These are phyloP conservation scores for Russula olivacea DNA, from an alignment of 768 basidiomycete species.

Conservation along the genomic window DNA sequence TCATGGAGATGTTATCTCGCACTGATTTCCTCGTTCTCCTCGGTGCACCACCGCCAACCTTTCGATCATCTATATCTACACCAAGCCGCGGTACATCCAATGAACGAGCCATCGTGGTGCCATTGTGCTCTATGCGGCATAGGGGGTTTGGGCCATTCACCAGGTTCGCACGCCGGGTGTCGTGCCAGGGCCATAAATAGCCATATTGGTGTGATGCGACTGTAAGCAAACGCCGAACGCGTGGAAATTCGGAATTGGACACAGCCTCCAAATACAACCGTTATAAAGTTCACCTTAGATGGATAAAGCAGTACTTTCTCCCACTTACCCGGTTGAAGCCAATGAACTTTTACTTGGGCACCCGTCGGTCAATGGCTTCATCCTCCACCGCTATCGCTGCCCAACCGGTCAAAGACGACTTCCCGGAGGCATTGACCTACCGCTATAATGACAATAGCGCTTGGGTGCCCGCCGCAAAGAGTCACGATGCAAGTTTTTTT, in stretches of 20 bases:
- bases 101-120: no score
- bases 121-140: neutral
- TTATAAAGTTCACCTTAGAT: no score
- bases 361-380: conserved; percentile 6
- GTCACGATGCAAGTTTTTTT: conserved; percentile 1
- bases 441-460: conserved; percentile 23
- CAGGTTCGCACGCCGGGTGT: neutral
- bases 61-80: neutral
- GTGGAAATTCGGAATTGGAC: neutral
- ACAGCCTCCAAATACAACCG: conserved; percentile 8
- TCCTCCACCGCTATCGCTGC: neutral
- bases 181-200: neutral
- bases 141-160: neutral
- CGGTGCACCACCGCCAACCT: neutral
- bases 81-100: neutral
- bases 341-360: conserved; percentile 15
- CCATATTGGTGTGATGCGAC: neutral
- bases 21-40: neutral
- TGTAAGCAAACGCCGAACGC: neutral
- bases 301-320: neutral
- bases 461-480: conserved; percentile 17
- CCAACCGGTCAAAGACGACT: conserved; percentile 4
- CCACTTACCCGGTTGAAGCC: conserved; percentile 1
- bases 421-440: conserved; percentile 23
- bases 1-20: neutral